phyloP scores from a whole-genome alignment of 257 asterid species.

The Craterostigma plantagineum region DNA sequence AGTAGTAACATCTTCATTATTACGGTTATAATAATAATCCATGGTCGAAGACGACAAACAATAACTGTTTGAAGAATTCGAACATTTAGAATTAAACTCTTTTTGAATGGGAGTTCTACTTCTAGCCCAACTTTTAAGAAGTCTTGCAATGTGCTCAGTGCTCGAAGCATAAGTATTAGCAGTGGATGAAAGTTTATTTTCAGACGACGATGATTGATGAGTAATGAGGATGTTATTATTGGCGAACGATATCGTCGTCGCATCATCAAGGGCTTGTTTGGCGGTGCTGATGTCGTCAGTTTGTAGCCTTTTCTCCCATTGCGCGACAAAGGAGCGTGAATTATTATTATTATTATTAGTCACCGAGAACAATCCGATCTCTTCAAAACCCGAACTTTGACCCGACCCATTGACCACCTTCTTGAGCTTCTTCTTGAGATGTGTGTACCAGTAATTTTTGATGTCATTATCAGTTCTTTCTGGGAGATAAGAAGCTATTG shows the following conservation, averaged over 20 bases:
- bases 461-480: conserved; percentile 97
- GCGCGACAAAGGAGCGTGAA: conserved; percentile 18
- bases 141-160: conserved; percentile 58
- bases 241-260: conserved; percentile 33
- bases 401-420: conserved; percentile 20
- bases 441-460: conserved; percentile 91
- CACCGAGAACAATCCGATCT: conserved; percentile 10
- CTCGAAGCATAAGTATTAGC: conserved; percentile 45
- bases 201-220: too few relatives aligned
- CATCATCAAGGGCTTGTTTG: conserved; percentile 78
- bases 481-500: conserved; percentile 88
- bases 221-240: background rate
- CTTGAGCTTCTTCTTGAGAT: conserved; percentile 65
- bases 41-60: too few relatives aligned
- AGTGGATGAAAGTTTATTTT: background rate
- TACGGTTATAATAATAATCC: too few relatives aligned
- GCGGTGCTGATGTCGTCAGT: conserved; percentile 66
- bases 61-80: too few relatives aligned
- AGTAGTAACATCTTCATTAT: too few relatives aligned
- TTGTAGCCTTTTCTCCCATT: conserved; percentile 80
- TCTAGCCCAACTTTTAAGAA: conserved; percentile 56
- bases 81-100: conserved; percentile 17
- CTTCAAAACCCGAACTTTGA: background rate
- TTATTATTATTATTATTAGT: too few relatives aligned
- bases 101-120: too few relatives aligned